Percentiles rank a stretch among this genome's conserved stretches.
phyloP scores from a whole-genome alignment of 2,329 filamentous ascomycete species.

The Fusarium odoratissimum region DNA sequence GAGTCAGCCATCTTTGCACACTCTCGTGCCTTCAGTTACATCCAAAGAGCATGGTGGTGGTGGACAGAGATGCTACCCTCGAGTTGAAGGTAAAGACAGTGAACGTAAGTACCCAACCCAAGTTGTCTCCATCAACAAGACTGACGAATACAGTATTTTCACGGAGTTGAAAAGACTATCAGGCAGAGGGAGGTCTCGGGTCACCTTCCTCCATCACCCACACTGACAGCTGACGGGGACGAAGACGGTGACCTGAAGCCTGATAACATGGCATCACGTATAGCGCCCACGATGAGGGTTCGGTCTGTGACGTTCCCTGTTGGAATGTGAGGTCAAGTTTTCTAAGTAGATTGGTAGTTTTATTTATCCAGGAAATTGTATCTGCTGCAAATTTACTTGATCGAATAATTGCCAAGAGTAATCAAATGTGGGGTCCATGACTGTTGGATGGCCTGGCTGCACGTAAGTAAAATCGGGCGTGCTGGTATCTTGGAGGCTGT shows the following conservation, averaged over 20 bases:
- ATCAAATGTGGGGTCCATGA: slow-evolving; percentile 12
- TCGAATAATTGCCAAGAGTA: slow-evolving; percentile 20
- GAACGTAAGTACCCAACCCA: background rate
- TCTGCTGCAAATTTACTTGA: slow-evolving; percentile 20
- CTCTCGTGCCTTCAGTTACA: slow-evolving; percentile 9
- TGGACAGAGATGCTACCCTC: slow-evolving; percentile 9
- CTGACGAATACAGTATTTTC: background rate
- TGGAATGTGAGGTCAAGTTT: background rate
- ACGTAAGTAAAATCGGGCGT: slow-evolving; percentile 9
- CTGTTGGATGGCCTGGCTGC: slow-evolving; percentile 2
- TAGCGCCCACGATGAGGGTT: background rate
- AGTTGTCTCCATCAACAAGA: accelerated
- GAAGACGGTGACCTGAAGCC: slow-evolving; percentile 13
- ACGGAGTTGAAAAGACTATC: slow-evolving; percentile 6
- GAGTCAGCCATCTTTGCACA: slow-evolving; percentile 17
- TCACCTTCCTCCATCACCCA: background rate
- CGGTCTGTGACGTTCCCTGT: slow-evolving; percentile 9
- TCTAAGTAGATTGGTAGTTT: background rate
- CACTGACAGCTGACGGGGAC: background rate
- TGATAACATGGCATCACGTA: slow-evolving; percentile 21
- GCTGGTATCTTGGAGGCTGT: slow-evolving; percentile 17
- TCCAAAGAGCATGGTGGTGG: slow-evolving; percentile 6
- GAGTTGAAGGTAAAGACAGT: slow-evolving; percentile 16
- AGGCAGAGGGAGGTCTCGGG: background rate
- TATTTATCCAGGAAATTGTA: slow-evolving; percentile 5